A percentile compares a stretch with the other conserved stretches of the same genome.
Evolutionary conservation across 257 asterid species (phyloP).

Genomic region (Sherardia arvensis): DNA sequence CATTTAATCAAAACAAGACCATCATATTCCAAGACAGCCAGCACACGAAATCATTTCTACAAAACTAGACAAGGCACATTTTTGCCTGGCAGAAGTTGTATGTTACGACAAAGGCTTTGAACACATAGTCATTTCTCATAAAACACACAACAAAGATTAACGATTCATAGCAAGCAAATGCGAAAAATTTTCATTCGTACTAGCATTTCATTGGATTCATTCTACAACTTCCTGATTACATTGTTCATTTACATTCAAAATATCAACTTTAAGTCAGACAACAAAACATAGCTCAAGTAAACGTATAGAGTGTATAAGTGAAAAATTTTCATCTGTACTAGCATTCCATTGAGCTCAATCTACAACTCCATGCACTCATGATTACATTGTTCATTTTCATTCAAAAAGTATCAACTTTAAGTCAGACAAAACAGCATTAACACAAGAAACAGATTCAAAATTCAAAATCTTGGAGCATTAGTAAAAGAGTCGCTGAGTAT

Average conservation of each 20-base stretch:
- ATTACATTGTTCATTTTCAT: background rate
- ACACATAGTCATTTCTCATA: background rate
- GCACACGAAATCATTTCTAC: background rate
- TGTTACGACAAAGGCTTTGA: background rate
- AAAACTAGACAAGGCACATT: background rate
- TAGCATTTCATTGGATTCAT: background rate
- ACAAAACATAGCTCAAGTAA: too few species aligned
- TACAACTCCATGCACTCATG: background rate
- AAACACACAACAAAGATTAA: background rate
- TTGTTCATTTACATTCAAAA: background rate
- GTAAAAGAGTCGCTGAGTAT: background rate
- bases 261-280: too few species aligned
- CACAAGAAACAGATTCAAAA: too few species aligned
- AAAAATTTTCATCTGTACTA: background rate
- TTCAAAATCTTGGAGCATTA: too few species aligned
- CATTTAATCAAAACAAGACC: constrained; percentile 15
- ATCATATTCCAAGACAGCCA: background rate
- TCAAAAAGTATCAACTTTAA: too few species aligned
- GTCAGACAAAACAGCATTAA: too few species aligned
- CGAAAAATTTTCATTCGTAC: background rate
- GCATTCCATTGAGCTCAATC: background rate
- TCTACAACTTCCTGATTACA: background rate
- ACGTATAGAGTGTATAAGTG: too few species aligned
- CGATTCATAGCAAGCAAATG: too few species aligned
- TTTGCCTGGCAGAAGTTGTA: background rate